Evolutionary conservation across 1,139 yeast genomes (phyloP), one percentile per base, ranked within the genome.

Genomic region (Zygosaccharomyces pseudobailii): DNA sequence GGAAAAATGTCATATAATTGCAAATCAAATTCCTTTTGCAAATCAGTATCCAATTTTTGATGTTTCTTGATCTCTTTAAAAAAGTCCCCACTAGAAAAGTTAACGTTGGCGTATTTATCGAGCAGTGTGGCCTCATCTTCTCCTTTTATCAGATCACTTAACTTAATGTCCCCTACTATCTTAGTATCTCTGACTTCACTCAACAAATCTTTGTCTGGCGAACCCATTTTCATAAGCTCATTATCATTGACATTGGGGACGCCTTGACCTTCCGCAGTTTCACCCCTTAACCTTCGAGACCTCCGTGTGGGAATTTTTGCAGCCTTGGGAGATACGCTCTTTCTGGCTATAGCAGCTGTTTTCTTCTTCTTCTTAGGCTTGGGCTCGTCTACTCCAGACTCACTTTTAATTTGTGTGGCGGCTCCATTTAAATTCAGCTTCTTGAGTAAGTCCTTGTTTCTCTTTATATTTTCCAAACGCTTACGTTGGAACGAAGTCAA

Each of bases 81-180:
- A 62, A 84, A 84, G 62, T 88, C 96, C 1, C 95, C 95, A 45
- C 85, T 79, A 0, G 92, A 84, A 48, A 84, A 77, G 38, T 78
- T 76, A 45, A 74, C 65, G 42, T 68, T 71, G 33, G 62, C 60
- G 46, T 72, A 65, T 42, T 72, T 68, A 37, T 66, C 70, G 48
- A 73, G 65, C 10, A 72, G 72, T 50, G 66, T 70, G 4, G 61
- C 69, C 7, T 64, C 68, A 8, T 59, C 63, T 43, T 65, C 71
- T 38, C 61, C 65, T 31, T 68, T 68, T 22, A 71, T 62, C 27
- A 84, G 67, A 61, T 84, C 92, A 31, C 78, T 66, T 43, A 85
- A 66, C 46, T 73, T 75, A 41, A 82, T 71, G 55, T 84, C 83
- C 1, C 90, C 92, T 55, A 75, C 73, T 32, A 85, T 68, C 48